phyloP scores from a whole-genome alignment of 805 yeast species.

The Spencermartinsiella europaea region DNA sequence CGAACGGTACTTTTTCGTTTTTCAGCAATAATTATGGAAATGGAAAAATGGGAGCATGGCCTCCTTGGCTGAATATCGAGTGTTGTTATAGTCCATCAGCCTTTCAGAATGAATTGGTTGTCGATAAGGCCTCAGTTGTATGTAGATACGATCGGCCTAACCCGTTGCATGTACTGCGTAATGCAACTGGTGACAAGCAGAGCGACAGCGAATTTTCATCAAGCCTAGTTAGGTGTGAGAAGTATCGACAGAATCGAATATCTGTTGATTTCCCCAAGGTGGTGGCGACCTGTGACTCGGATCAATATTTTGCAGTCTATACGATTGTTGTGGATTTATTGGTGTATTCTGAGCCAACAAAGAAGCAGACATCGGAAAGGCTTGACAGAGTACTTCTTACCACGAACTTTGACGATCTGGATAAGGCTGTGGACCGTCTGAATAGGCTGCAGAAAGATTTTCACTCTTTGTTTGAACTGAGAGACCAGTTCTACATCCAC shows the following conservation, averaged over 20 bases:
- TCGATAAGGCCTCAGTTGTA: conserved; percentile 59
- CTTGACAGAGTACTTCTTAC: conserved; percentile 64
- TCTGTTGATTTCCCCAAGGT: conserved; percentile 67
- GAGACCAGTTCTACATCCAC: conserved; percentile 45
- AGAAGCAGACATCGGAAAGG: conserved; percentile 50
- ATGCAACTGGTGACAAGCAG: conserved; percentile 22
- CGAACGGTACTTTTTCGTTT: conserved; percentile 37
- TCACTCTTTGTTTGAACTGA: conserved; percentile 37
- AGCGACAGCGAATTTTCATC: conserved; percentile 19
- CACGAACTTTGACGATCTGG: conserved; percentile 60
- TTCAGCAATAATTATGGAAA: conserved; percentile 61
- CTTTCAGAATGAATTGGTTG: conserved; percentile 46
- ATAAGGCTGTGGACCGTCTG: conserved; percentile 45
- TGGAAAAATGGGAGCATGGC: conserved; percentile 52
- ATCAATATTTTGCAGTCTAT: conserved; percentile 64
- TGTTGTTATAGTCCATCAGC: conserved; percentile 52
- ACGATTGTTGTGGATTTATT: conserved; percentile 58
- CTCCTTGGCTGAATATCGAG: conserved; percentile 83
- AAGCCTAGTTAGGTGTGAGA: conserved; percentile 16
- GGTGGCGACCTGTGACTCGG: conserved; percentile 62
- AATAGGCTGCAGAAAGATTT: conserved; percentile 46
- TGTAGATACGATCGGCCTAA: conserved; percentile 54
- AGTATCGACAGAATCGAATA: conserved; percentile 39
- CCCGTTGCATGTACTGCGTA: conserved; percentile 36
- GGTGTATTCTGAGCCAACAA: conserved; percentile 69